Percentiles rank a stretch among this genome's conserved stretches.
Evolutionary conservation across 768 basidiomycete species (phyloP).

Genomic region (Pleurotus citrinopileatus): DNA sequence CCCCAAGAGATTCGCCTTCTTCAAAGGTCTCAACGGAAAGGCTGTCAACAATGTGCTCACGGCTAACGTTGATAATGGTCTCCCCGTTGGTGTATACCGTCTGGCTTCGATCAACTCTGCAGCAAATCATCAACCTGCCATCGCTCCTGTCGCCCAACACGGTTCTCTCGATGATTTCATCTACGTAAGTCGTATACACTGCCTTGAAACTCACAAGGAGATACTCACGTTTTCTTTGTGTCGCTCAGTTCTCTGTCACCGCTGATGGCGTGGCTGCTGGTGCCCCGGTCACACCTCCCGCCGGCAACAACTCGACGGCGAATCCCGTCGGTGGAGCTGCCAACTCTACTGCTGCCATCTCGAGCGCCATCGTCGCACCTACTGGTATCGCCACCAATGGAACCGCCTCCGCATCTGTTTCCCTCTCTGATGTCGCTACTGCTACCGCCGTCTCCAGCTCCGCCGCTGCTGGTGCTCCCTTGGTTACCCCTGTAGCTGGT

Average conservation of each 20-base stretch:
- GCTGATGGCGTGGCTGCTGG: conserved; percentile 22
- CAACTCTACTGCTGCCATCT: conserved; percentile 9
- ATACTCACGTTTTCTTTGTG: conserved; percentile 8
- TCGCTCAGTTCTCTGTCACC: conserved; percentile 33
- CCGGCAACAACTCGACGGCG: conserved; percentile 17
- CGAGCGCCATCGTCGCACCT: conserved; percentile 15
- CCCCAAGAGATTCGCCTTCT: conserved; percentile 56
- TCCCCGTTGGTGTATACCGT: conserved; percentile 57
- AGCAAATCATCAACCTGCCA: conserved; percentile 47
- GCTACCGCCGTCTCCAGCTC: background rate
- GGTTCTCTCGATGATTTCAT: conserved; percentile 45
- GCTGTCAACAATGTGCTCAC: conserved; percentile 49
- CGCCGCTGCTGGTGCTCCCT: conserved; percentile 7
- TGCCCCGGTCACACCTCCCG: conserved; percentile 4
- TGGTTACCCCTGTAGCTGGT: conserved; percentile 4
- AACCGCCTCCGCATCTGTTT: conserved; percentile 7
- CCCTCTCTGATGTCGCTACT: conserved; percentile 10
- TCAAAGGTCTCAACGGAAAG: conserved; percentile 55
- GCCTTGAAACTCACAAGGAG: background rate
- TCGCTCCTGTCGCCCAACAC: conserved; percentile 48
- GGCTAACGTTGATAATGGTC: conserved; percentile 44
- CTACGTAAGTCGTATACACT: conserved; percentile 32
- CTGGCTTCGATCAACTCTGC: conserved; percentile 51
- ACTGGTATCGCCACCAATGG: conserved; percentile 11
- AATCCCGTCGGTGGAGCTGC: conserved; percentile 13